Conservation (phyloP, 2,329 filamentous ascomycete species). For the Sclerotinia minor region DNA sequence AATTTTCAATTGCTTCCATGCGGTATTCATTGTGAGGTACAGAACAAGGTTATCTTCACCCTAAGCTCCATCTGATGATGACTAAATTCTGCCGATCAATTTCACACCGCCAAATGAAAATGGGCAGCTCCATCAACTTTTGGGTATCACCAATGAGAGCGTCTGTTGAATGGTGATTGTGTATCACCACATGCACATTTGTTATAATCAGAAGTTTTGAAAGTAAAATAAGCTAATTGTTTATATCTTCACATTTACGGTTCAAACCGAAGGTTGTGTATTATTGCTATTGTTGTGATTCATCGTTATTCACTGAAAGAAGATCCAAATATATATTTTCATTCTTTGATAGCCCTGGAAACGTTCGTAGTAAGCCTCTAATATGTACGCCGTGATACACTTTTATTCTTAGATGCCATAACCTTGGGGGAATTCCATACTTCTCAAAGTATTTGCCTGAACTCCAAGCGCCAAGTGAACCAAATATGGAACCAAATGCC, state of each 20-base stretch:
- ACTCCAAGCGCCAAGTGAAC: conserved; percentile 17
- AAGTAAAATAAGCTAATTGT: no score
- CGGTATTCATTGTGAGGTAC: background rate
- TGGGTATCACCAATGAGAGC: no score
- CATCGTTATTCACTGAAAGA: background rate
- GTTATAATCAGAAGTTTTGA: no score
- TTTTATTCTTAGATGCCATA: conserved; percentile 9
- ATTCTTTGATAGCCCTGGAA: conserved; percentile 1
- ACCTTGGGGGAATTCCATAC: conserved; percentile 15
- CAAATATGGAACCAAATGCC: background rate
- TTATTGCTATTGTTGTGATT: background rate
- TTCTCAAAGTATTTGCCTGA: conserved; percentile 11
- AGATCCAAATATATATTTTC: conserved; percentile 8
- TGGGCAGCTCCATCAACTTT: no score
- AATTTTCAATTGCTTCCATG: background rate
- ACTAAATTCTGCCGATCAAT: background rate
- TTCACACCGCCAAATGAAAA: background rate
- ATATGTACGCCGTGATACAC: conserved; percentile 6
- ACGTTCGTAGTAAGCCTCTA: background rate
- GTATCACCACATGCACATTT: no score
- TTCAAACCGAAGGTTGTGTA: background rate
- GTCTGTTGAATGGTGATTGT: no score
- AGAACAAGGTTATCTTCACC: conserved; percentile 5
- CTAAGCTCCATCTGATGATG: background rate
- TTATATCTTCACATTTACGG: no score